Evolutionary conservation across 345 rosid genomes (phyloP).

Genomic region (Ricinus communis): DNA sequence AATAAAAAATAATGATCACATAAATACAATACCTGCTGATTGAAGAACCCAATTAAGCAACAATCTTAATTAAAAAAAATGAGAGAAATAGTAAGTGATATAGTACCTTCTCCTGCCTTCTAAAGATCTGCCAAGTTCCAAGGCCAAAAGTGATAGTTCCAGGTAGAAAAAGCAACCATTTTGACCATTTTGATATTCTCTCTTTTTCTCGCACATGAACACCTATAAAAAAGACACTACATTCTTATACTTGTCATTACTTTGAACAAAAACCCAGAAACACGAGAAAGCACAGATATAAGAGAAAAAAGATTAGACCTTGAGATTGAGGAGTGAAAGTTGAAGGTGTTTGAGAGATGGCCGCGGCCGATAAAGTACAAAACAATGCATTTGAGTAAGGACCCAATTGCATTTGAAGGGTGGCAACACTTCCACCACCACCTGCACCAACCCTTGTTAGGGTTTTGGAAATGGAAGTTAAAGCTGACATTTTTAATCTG

Average conservation of each 20-base stretch:
- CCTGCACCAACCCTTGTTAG: constrained; percentile 31
- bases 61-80: too few species aligned
- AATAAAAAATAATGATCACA: background rate
- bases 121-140: constrained; percentile 93
- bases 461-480: constrained; percentile 44
- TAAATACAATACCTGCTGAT: background rate
- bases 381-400: constrained; percentile 26
- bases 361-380: constrained; percentile 29
- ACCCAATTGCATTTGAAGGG: constrained; percentile 20
- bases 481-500: constrained; percentile 35
- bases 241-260: too few species aligned
- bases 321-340: constrained; percentile 30
- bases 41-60: background rate
- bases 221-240: background rate
- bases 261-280: background rate
- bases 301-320: constrained; percentile 32
- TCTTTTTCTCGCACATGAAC: constrained; percentile 15
- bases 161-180: constrained; percentile 74
- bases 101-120: constrained; percentile 88
- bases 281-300: background rate
- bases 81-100: background rate
- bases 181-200: constrained; percentile 53
- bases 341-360: constrained; percentile 29
- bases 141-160: constrained; percentile 93
- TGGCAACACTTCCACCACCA: constrained; percentile 10